These are phyloP conservation scores for Chaetomiaceae sp. DNA, from an alignment of 2,329 filamentous ascomycete genomes.

Conservation along the genomic window DNA sequence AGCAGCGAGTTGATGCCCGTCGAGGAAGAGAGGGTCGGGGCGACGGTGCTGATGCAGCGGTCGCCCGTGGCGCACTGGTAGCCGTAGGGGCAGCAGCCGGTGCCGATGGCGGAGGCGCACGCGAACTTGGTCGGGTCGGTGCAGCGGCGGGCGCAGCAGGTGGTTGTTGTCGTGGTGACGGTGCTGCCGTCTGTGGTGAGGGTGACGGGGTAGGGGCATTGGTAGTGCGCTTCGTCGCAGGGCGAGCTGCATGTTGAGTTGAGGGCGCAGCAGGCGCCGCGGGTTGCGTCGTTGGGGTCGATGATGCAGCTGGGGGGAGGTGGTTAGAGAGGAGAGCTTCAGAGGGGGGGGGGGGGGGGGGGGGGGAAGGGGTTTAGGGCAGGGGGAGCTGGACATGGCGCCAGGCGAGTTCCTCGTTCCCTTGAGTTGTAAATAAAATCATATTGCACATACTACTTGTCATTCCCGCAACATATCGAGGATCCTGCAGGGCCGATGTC, in stretches of 20 bases:
- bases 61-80: constrained; percentile 14
- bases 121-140: constrained; percentile 24
- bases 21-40: constrained; percentile 5
- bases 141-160: constrained; percentile 32
- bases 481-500: constrained; percentile 17
- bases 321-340: background rate
- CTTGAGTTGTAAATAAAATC: too few species aligned
- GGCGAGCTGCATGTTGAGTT: constrained; percentile 27
- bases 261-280: constrained; percentile 29
- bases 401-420: too few species aligned
- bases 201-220: constrained; percentile 26
- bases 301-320: constrained; percentile 27
- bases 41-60: constrained; percentile 19
- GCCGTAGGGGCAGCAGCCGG: constrained; percentile 25
- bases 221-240: constrained; percentile 27
- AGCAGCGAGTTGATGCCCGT: constrained; percentile 25
- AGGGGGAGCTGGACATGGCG: too few species aligned
- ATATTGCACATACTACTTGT: constrained; percentile 21
- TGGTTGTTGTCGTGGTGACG: constrained; percentile 13
- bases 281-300: constrained; percentile 19
- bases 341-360: background rate
- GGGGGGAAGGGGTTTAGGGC: too few species aligned
- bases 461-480: constrained; percentile 17
- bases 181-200: constrained; percentile 21
- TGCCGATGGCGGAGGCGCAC: constrained; percentile 30